Evolutionary conservation across 805 yeast species (phyloP), one percentile per base, ranked within the genome.

Genomic region (Brettanomyces sp.): DNA sequence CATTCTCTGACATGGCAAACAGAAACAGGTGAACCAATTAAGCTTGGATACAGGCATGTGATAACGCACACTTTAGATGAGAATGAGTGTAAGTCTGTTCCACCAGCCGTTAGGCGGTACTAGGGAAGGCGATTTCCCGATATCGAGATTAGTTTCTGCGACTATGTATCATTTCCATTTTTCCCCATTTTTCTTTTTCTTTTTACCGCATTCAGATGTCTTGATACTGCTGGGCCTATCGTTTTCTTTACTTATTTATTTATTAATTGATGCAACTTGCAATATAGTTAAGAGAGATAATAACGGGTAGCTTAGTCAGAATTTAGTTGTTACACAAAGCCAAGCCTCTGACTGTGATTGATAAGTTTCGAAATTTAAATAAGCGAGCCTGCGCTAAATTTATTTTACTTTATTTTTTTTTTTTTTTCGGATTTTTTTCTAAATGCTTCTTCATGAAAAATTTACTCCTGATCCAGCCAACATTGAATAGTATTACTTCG

Each of bases 51-150:
- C 83, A 85, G 99, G 78, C 71, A 73, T 47, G 98, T 93, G 56
- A 78, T 86, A 59, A 72, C 73, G 56, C 74, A 80, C 49, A 91
- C 99, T 39, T 77, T 91, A 68, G 96, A 93, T 69, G 95, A 80
- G 69, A 72, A 68, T 52, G 98, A 91, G 69, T 89, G 96, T 78
- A 85, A 88, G 70, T 74, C 95, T 43, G 96, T 91, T 52, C 98
- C 98, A 55, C 98, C 98, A 49, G 93, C 95, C 48, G 82, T 85
- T 71, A 91, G 99, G 79, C 89, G 88, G 51, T 91, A 91, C 68
- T 28, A 28, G 9, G 32, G 32, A 28, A 9, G 5, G 9, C 32
- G 32, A 91, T 81, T 48, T 6, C 8, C 5, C 11, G 22, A 5
- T 36, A 18, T 14, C 22, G 5, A 18, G 38, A 14, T 11, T 36